Percentiles rank a stretch among this genome's conserved stretches.
Conservation (phyloP, 1,284 basidiomycete species). For the Rhizopogon parksii region DNA sequence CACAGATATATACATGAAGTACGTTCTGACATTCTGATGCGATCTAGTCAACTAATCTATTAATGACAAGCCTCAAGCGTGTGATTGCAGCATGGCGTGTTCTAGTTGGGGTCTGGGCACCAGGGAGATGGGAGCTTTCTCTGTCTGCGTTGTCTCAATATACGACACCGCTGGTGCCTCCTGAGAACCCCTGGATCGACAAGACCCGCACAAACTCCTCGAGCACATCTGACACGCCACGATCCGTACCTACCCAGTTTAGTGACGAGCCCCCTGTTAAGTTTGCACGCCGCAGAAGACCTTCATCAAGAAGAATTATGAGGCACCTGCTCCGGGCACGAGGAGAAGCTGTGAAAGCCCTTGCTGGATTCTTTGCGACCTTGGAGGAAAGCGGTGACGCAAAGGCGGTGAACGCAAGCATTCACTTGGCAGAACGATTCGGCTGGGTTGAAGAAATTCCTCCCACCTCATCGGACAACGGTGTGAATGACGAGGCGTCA, state of each 20-base stretch:
- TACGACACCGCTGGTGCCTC: constrained; percentile 56
- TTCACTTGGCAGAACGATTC: constrained; percentile 52
- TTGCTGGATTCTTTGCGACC: constrained; percentile 64
- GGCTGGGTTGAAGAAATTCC: constrained; percentile 37
- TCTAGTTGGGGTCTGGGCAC: constrained; percentile 84
- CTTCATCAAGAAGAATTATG: constrained; percentile 75
- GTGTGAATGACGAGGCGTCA: constrained; percentile 17
- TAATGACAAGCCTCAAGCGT: constrained; percentile 59
- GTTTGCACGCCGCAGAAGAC: constrained; percentile 39
- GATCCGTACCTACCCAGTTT: constrained; percentile 18
- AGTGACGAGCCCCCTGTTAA: constrained; percentile 36
- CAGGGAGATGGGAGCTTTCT: constrained; percentile 73
- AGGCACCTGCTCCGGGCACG: constrained; percentile 80
- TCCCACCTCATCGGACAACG: constrained; percentile 17
- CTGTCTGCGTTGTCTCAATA: constrained; percentile 67
- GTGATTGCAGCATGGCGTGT: constrained; percentile 86
- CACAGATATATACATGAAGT: constrained; percentile 78
- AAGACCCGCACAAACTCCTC: constrained; percentile 29
- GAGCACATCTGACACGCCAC: constrained; percentile 12
- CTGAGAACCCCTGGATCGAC: constrained; percentile 66
- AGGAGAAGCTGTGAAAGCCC: constrained; percentile 66
- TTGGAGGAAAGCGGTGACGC: constrained; percentile 45
- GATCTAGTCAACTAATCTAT: constrained; percentile 12
- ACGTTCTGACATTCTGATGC: constrained; percentile 25
- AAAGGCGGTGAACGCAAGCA: constrained; percentile 49